These are phyloP conservation scores for Eustoma russellianum DNA, from an alignment of 257 asterid genomes.

Conservation along the genomic window DNA sequence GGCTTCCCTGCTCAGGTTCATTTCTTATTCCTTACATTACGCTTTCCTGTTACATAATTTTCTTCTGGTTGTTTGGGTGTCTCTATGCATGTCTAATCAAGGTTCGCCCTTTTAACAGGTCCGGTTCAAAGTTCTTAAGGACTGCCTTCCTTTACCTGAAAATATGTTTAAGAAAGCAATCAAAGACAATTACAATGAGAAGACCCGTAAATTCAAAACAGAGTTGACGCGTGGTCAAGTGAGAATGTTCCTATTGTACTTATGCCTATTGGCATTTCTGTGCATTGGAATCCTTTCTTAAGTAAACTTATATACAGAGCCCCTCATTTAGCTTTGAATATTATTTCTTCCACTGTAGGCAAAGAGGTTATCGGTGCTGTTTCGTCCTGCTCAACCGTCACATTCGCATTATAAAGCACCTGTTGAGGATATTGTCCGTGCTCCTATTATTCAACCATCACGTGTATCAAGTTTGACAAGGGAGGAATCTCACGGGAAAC, in stretches of 20 bases:
- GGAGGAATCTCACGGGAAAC: slow-evolving; percentile 21
- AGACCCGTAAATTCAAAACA: slow-evolving; percentile 61
- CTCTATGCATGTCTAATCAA: slow-evolving; percentile 4
- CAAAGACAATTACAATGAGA: slow-evolving; percentile 63
- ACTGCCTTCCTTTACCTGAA: slow-evolving; percentile 79
- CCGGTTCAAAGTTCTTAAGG: slow-evolving; percentile 46
- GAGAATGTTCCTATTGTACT: slow-evolving; percentile 13
- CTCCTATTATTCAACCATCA: slow-evolving; percentile 9
- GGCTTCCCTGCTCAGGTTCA: slow-evolving; percentile 87
- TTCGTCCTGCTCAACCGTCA: slow-evolving; percentile 42
- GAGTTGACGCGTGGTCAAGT: slow-evolving; percentile 66
- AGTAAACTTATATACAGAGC: not conserved
- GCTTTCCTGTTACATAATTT: no score
- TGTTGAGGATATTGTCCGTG: slow-evolving; percentile 16
- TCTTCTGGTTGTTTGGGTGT: no score
- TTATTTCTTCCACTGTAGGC: slow-evolving; percentile 34
- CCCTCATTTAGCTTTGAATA: slow-evolving; percentile 9
- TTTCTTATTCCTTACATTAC: no score
- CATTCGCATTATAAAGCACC: slow-evolving; percentile 22
- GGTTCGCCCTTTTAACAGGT: slow-evolving; percentile 36
- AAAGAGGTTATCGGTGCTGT: slow-evolving; percentile 33
- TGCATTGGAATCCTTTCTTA: not conserved
- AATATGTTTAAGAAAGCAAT: slow-evolving; percentile 63
- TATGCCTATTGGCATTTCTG: not conserved
- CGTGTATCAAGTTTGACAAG: slow-evolving; percentile 14